These are phyloP conservation scores for Hericium erinaceus DNA, from an alignment of 768 basidiomycete species.

Conservation along the genomic window DNA sequence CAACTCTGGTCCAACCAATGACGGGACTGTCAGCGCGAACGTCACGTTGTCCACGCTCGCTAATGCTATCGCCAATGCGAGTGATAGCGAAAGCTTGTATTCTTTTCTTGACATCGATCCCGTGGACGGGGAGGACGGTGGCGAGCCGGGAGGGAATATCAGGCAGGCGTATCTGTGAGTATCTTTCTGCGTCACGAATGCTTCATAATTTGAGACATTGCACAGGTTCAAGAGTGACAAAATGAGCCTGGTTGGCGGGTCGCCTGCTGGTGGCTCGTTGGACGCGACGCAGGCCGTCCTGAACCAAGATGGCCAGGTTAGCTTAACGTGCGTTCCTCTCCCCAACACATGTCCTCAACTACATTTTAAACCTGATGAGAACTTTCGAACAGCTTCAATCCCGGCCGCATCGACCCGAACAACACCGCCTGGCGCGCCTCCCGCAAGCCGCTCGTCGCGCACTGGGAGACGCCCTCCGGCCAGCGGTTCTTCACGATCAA, in stretches of 20 bases:
- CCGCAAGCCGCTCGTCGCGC: slow-evolving; percentile 51
- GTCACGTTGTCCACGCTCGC: slow-evolving; percentile 41
- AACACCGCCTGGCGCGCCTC: slow-evolving; percentile 45
- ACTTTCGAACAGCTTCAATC: slow-evolving; percentile 33
- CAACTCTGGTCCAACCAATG: slow-evolving; percentile 40
- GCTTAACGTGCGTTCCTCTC: slow-evolving; percentile 29
- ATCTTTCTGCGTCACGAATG: neutral
- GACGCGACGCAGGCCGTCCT: slow-evolving; percentile 32
- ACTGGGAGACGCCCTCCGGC: slow-evolving; percentile 40
- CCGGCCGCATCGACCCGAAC: slow-evolving; percentile 51
- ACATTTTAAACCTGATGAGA: too few relatives aligned
- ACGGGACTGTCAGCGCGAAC: slow-evolving; percentile 46
- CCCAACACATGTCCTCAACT: too few relatives aligned
- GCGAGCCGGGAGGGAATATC: slow-evolving; percentile 55
- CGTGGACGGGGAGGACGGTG: slow-evolving; percentile 47
- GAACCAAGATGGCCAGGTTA: slow-evolving; percentile 24
- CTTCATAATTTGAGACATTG: neutral
- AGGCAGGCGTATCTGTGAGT: slow-evolving; percentile 46
- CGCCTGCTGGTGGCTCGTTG: slow-evolving; percentile 36
- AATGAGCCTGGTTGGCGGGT: slow-evolving; percentile 34
- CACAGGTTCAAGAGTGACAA: neutral
- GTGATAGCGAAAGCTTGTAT: slow-evolving; percentile 31
- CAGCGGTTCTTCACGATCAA: slow-evolving; percentile 48
- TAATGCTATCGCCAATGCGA: slow-evolving; percentile 34
- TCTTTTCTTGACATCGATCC: slow-evolving; percentile 41